Evolutionary conservation across 2,329 filamentous ascomycete genomes (phyloP), one percentile per base, ranked within the genome.

Genomic region (Blumeriella jaapii): DNA sequence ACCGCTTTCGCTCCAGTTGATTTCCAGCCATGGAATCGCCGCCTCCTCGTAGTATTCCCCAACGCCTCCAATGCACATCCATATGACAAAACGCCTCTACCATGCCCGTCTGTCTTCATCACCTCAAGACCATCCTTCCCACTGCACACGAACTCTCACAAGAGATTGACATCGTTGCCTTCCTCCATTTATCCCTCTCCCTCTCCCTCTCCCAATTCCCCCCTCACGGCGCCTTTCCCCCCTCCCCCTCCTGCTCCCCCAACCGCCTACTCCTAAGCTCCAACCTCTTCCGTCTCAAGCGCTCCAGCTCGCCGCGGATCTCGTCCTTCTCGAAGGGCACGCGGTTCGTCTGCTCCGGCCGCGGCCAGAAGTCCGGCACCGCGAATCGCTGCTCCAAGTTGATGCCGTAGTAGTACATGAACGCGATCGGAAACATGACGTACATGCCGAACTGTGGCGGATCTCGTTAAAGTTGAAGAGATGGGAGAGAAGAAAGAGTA

Each of bases 391-490:
- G 72, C 62, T 98, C 91, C 56, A 98, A 83, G 61, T 98, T 98
- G 38, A 87, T 94, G 57, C 91, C 91, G 61, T 96, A 98, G 68
- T 98, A 98, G 70, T 93, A 96, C 91, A 98, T 98, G 68, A 91
- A 87, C 52, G 84, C 86, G 54, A 98, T 96, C 12, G 91, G 91
- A 63, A 98, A 98, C 71, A 95, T 80, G 65, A 98, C 79, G 67
- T 98, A 98, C 72, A 93, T 83, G 65, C 89, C 87, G 61, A 98
- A 98, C 89, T 95, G 44, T 38, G 27, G 5, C 19, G 24, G n/a
- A 20, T 29, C 19, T n/a, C 20, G 8, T 5, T 19, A 9, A 12
- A 11, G 4, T 19, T 14, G 12, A 13, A 4, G 12, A 15, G 11
- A 19, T 24, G 10, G 7, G 2, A 14, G 24, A 24, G 10, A 19